Conservation (phyloP, 2,329 filamentous ascomycete species). For the Pseudogymnoascus sp. region DNA sequence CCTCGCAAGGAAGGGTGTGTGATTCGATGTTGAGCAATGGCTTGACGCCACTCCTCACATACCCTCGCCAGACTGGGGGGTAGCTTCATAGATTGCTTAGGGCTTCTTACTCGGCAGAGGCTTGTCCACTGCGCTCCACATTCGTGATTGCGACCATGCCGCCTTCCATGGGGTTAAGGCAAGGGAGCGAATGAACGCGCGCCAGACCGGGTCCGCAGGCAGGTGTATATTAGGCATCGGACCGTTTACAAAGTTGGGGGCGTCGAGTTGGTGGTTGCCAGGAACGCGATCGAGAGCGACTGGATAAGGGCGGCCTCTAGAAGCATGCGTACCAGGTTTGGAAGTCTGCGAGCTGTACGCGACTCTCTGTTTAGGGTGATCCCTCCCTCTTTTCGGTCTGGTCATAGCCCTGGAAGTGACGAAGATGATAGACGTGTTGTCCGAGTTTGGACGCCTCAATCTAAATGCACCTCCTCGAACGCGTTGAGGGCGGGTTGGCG, state of each 20-base stretch:
- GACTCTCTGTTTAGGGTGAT: not conserved
- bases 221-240: conserved; percentile 7
- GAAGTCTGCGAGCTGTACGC: not conserved
- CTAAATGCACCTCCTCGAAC: not conserved
- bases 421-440: not conserved
- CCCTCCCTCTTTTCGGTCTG: not conserved
- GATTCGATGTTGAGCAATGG: not conserved
- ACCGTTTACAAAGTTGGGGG: conserved; percentile 7
- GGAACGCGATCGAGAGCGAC: not conserved
- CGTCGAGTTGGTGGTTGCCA: not conserved
- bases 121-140: conserved; percentile 4
- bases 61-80: not conserved
- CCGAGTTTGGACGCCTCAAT: not conserved
- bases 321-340: not conserved
- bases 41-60: not conserved
- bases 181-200: not conserved
- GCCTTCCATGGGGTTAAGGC: not conserved
- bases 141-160: not conserved
- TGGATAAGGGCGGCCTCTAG: not conserved
- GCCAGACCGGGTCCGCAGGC: not conserved
- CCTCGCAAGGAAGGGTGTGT: not conserved
- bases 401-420: not conserved
- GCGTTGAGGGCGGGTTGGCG: not conserved
- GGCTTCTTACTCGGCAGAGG: conserved; percentile 3
- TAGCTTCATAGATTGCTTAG: not conserved